phyloP scores from a whole-genome alignment of 139 green algal species.

The Chlorella vulgaris region DNA sequence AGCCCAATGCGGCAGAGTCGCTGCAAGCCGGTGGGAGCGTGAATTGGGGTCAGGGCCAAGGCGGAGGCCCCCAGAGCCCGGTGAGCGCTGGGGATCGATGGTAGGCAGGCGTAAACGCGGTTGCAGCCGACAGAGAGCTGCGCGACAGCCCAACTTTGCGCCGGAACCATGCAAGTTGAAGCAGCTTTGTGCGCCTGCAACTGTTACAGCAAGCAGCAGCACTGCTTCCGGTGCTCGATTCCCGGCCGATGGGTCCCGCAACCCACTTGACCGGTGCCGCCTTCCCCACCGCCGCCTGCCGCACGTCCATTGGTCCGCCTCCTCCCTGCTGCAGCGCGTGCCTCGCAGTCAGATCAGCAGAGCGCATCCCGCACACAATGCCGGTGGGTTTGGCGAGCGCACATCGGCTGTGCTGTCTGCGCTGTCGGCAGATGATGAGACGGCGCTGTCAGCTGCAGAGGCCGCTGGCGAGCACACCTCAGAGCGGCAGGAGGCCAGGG shows the following conservation, averaged over 20 bases:
- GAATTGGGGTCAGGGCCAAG: conserved; percentile 16
- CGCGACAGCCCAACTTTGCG: no score
- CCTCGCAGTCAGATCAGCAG: conserved; percentile 37
- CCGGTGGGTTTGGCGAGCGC: conserved; percentile 20
- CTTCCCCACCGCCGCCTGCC: no score
- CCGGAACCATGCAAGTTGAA: no score
- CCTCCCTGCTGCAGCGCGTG: conserved; percentile 42
- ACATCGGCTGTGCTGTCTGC: conserved; percentile 37
- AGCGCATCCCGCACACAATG: conserved; percentile 21
- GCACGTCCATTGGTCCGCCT: not conserved
- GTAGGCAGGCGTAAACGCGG: not conserved
- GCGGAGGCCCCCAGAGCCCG: conserved; percentile 11
- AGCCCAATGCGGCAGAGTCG: no score
- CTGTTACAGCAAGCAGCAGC: no score
- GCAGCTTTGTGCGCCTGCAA: no score
- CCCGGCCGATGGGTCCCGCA: no score
- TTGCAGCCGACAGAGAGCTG: not conserved
- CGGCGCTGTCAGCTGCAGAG: conserved; percentile 31
- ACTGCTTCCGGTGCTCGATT: no score
- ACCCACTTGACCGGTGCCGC: no score
- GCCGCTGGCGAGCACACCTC: conserved; percentile 33
- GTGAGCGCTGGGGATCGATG: not conserved
- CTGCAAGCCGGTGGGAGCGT: conserved; percentile 15
- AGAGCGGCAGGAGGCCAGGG: not conserved
- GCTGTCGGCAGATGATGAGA: conserved; percentile 36